Base-by-base conservation (phyloP, 208 protist species). In the Tritrichomonas musculus region DNA sequence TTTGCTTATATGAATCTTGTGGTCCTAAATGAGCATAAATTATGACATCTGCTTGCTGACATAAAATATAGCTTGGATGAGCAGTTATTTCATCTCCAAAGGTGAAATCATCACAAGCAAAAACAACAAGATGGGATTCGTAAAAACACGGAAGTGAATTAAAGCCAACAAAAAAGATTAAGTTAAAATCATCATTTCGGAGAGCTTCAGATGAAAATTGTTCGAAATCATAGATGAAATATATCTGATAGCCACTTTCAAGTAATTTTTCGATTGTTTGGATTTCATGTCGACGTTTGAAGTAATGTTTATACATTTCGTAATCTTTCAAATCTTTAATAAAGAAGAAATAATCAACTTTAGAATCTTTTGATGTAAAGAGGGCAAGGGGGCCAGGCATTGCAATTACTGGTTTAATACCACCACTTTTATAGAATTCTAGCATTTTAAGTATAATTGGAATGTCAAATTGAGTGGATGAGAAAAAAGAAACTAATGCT, bases 31-130 rank as follows among this genome's bases (percentile, higher is more conserved):
- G 77, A 9, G 33, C 33, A 39, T 25, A 82, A 9, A 88, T 39
- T 17, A 88, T 39, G 17, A 88, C 20, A 36, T 88, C 77, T 88
- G 77, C 77, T 49, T 88, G 77, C n/a, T 88, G 77, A 33, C n/a
- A 25, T 5, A 57, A 2, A 39, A 88, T 88, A 4, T 25, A 60
- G 0, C 27, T 39, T 53, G 44, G 77, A 57, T 88, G 77, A 44
- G 33, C 47, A 39, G 44, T 49, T 17, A 88, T 57, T 0, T 53
- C 0, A 39, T 88, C 77, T 20, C 77, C 77, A 39, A 88, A 88
- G 1, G 77, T 88, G n/a, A 88, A 88, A 88, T 88, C 77, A 47
- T 88, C 77, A 50, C 41, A 88, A 22, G 41, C 44, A 17, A 47
- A 88, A 57, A 88, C 44, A 1, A 88, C 1, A 27, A 88, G 39